Base-by-base conservation (phyloP, 108 stramenopile species). In the Nitzschia sp. region DNA sequence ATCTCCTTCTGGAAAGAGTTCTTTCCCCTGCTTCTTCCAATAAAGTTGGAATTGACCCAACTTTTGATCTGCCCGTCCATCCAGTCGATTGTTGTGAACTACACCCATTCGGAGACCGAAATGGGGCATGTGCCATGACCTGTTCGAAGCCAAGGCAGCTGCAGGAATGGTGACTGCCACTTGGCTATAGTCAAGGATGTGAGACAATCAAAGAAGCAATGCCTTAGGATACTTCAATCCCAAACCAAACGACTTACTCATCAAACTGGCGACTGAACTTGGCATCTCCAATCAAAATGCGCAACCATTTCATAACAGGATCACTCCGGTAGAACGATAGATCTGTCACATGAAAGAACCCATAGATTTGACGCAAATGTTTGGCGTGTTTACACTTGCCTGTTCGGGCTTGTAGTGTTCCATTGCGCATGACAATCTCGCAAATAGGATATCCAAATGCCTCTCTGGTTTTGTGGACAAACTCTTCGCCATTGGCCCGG, bases 341-440 rank as follows among this genome's bases (percentile, higher is more conserved):
- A 61, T 77, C 64, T 6, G 81, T 82, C 43, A 82, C 46, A 55
- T 80, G 79, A 55, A 75, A 75, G 53, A 77, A 81, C 24, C 80
- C 80, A 57, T 82, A 59, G 9, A 82, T 76, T 46, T 62, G 61
- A 24, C 61, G 41, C 7, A 76, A 50, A 12, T 46, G 11, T 2
- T 20, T 11, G 19, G 61, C 61, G 8, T 24, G 12, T 11, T n/a
- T 43, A 46, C 65, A 67, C 10, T 17, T 29, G 0, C 65, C 65
- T 0, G 21, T 41, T 3, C 6, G 17, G 7, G 72, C 59, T 9
- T 39, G 44, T 7, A 75, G 46, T 0, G 44, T 68, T 25, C 74
- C 74, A 46, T 75, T 57, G 6, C 38, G 15, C 67, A 75, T 39
- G 0, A 25, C 12, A 26, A 73, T 57, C 2, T 40, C 48, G 29